Base-by-base conservation (phyloP, 176 grass and related monocot species). In the Lolium multiflorum region DNA sequence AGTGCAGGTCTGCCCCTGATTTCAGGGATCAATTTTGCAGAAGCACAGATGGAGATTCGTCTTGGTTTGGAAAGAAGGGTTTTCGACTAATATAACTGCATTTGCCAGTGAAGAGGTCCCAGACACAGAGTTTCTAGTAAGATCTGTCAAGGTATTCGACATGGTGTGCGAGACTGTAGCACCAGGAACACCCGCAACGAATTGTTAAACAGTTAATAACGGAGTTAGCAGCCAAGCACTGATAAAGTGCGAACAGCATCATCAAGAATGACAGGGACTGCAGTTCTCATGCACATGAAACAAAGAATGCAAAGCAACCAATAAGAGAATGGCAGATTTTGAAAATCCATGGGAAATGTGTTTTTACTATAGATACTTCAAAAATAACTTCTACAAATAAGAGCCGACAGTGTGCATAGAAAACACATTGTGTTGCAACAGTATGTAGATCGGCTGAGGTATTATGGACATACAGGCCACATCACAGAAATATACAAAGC, bases 61-160 rank as follows among this genome's bases (percentile, higher is more conserved):
- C 37, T 4, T 71, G 18, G 41, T 47, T 22, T 43, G 39, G 41
- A 6, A 46, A 11, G 41, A 50, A 28, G 0, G 72, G 43, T 17
- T 21, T 8, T 51, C 7, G 11, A 14, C 20, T 9, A 75, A 16
- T 9, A 26, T 75, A 51, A 22, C 46, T 75, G 72, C 3, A 75
- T 75, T 75, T 75, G 12, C 44, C 46, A 75, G 26, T 75, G 13
- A 51, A 0, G 71, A 75, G 72, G 47, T 75, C 22, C 44, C 47
- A 51, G 72, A 75, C 71, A 44, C n/a, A 74, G n/a, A 74, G 43
- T 49, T 74, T 49, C 6, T 48, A 49, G n/a, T 74, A 49, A 49
- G 43, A 74, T 48, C 44, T 49, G n/a, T 25, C 6, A 3, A 74
- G 10, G 69, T 72, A 72, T 72, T 72, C 10, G 17, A 7, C 39